A percentile compares a stretch with the other conserved stretches of the same genome.
Evolutionary conservation across 805 yeast species (phyloP).

Genomic region (Kazachstania taianensis): DNA sequence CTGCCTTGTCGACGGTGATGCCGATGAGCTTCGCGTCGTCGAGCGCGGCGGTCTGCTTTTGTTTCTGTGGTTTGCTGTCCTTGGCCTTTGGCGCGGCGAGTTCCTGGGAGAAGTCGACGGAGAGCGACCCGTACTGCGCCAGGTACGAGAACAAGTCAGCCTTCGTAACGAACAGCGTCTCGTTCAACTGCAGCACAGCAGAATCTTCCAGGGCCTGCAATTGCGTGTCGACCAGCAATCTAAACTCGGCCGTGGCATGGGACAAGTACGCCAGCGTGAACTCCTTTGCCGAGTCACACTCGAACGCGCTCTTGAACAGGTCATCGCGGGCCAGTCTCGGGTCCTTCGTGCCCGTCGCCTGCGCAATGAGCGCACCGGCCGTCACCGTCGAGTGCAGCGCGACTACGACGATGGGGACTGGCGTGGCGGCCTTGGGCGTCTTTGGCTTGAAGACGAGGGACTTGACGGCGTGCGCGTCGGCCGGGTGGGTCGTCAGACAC

Average conservation of each 20-base stretch:
- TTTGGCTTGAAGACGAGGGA: conserved; percentile 84
- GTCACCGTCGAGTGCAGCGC: conserved; percentile 66
- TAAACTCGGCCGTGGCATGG: conserved; percentile 29
- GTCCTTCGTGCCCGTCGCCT: conserved; percentile 62
- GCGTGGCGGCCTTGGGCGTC: conserved; percentile 69
- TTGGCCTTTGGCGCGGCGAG: conserved; percentile 27
- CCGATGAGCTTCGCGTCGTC: conserved; percentile 90
- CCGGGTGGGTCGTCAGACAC: conserved; percentile 43
- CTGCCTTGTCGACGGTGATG: conserved; percentile 85
- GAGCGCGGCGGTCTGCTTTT: conserved; percentile 39
- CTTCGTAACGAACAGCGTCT: conserved; percentile 17
- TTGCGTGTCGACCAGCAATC: conserved; percentile 22
- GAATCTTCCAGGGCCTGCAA: conserved; percentile 33
- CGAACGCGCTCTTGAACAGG: conserved; percentile 48
- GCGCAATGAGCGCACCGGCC: conserved; percentile 55
- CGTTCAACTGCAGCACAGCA: conserved; percentile 22
- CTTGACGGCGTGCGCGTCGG: conserved; percentile 52
- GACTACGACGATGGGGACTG: conserved; percentile 72
- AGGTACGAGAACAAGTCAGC: conserved; percentile 26
- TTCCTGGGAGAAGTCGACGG: conserved; percentile 43
- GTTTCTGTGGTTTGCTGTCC: conserved; percentile 14
- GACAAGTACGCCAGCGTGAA: conserved; percentile 29
- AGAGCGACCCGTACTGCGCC: conserved; percentile 33
- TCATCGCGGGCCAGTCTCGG: conserved; percentile 84
- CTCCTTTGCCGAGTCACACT: conserved; percentile 21